Evolutionary conservation across 2,329 filamentous ascomycete genomes (phyloP).

Genomic region (Aspergillus vadensis): DNA sequence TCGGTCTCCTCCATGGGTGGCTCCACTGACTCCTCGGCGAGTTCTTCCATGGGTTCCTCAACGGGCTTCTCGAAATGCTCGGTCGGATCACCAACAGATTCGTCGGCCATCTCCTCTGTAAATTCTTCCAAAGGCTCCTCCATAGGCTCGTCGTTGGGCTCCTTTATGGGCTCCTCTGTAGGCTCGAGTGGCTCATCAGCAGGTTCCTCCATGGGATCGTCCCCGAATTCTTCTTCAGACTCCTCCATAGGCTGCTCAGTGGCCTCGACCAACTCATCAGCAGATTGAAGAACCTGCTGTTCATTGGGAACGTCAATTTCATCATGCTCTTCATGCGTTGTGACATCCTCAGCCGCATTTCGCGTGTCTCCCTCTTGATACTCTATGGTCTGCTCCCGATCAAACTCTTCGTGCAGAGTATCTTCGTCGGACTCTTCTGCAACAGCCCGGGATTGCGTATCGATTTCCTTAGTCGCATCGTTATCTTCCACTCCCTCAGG

Average conservation of each 20-base stretch:
- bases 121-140: constrained; percentile 8
- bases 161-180: constrained; percentile 17
- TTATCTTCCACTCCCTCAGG: neutral
- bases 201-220: neutral
- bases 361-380: neutral
- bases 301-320: neutral
- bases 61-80: neutral
- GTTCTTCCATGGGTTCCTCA: neutral
- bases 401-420: neutral
- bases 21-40: constrained; percentile 1
- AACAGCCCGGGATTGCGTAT: neutral
- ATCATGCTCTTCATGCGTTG: neutral
- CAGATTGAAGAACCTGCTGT: constrained; percentile 8
- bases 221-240: too few species aligned
- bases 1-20: neutral
- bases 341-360: neutral
- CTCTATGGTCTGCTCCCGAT: neutral
- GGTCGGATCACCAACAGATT: neutral
- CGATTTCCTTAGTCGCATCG: neutral
- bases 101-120: neutral
- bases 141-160: constrained; percentile 19
- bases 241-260: neutral
- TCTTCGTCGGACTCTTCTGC: neutral
- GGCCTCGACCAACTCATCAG: neutral
- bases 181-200: constrained; percentile 7